phyloP scores from a whole-genome alignment of 371 early-diverging fungal species.

The Umbelopsis sp. region DNA sequence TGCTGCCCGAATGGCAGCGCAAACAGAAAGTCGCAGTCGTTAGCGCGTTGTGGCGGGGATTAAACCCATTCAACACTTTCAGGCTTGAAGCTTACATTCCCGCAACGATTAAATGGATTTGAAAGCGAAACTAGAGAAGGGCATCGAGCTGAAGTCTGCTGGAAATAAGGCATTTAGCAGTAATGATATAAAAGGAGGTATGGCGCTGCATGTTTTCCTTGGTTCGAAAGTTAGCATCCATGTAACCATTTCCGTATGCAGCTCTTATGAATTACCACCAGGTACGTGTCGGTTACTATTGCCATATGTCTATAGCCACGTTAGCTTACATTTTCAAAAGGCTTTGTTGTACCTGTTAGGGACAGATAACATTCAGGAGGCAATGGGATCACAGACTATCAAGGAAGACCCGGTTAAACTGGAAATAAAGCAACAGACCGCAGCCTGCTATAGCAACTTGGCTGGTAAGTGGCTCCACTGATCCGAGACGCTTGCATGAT shows the following conservation, averaged over 20 bases:
- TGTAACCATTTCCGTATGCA: neutral
- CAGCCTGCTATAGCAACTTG: constrained; percentile 26
- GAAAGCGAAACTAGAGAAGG: constrained; percentile 16
- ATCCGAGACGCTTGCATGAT: too few species aligned
- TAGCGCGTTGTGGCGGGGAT: neutral
- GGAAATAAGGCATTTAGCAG: constrained; percentile 38
- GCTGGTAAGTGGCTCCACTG: constrained; percentile 22
- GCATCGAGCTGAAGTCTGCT: constrained; percentile 28
- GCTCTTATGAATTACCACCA: constrained; percentile 27
- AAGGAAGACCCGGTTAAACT: constrained; percentile 22
- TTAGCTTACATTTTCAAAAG: neutral
- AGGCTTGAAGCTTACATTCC: too few species aligned
- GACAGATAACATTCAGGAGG: constrained; percentile 22
- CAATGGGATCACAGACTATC: constrained; percentile 1
- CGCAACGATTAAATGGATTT: neutral
- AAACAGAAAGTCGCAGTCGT: too few species aligned
- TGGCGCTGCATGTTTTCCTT: neutral
- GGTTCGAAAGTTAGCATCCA: neutral
- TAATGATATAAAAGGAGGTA: constrained; percentile 36
- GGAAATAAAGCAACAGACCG: constrained; percentile 18
- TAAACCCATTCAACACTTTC: neutral
- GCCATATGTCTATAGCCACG: neutral
- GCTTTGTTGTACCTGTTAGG: constrained; percentile 22
- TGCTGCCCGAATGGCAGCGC: too few species aligned
- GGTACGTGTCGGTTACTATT: constrained; percentile 1